A percentile compares a stretch with the other conserved stretches of the same genome.
Evolutionary conservation across 176 grass and related monocot species (phyloP).

Genomic region (Luzula sylvatica): DNA sequence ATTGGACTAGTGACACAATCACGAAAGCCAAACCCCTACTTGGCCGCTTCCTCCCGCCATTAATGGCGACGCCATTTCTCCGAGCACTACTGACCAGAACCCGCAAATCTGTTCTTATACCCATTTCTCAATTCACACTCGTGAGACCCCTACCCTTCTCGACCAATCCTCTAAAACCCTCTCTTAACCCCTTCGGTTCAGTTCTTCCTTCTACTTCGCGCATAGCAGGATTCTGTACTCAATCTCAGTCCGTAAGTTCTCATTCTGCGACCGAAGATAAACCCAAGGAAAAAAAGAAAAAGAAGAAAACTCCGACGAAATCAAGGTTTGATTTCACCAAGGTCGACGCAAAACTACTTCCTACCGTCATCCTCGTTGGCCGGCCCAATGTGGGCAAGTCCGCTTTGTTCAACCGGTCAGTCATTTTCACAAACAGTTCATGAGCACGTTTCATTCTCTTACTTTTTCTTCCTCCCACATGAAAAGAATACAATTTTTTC

Average conservation of each 20-base stretch:
- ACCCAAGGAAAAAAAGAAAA: conserved; percentile 38
- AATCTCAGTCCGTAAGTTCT: conserved; percentile 6
- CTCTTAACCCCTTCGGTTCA: neutral
- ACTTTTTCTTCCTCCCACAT: neutral
- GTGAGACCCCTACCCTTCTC: neutral
- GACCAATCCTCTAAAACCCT: conserved; percentile 20
- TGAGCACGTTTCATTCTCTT: conserved; percentile 2
- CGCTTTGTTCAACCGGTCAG: conserved; percentile 80
- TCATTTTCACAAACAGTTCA: neutral
- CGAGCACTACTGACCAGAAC: conserved; percentile 4
- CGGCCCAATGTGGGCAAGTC: conserved; percentile 97
- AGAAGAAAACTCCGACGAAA: conserved; percentile 57
- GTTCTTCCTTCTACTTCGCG: neutral
- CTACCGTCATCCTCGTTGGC: conserved; percentile 87
- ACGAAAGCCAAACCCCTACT: no score
- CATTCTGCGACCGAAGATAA: conserved; percentile 10
- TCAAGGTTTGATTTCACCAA: conserved; percentile 72
- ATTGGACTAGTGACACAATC: no score
- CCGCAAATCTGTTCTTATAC: neutral
- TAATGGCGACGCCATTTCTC: neutral
- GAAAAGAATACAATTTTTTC: neutral
- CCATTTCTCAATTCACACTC: neutral
- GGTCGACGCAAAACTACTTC: conserved; percentile 60
- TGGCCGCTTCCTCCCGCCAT: neutral
- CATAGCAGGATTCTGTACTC: neutral